Evolutionary conservation across 2,329 filamentous ascomycete genomes (phyloP), one percentile per base, ranked within the genome.

Genomic region (Cadophora gregata): DNA sequence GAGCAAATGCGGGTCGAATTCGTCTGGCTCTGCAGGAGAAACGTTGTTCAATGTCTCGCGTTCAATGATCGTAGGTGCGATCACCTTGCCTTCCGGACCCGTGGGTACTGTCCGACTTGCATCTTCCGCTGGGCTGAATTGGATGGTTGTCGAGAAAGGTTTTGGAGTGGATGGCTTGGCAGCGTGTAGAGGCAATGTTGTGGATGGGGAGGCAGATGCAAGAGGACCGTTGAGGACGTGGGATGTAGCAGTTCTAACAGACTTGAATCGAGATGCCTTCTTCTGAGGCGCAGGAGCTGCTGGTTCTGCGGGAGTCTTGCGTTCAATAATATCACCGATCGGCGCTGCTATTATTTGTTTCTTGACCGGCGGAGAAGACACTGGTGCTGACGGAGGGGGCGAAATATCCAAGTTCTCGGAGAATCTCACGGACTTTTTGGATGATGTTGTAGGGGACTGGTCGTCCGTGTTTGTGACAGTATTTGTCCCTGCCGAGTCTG

Each of bases 381-480:
- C 70, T 70, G 74, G 74, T 58, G 72, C 72, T 70, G 72, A 69
- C 38, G 80, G 71, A 25, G 79, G 77, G 56, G 80, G 81, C 33
- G 91, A 89, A 69, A 96, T 88, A 72, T 96, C 92, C 38, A 97
- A 81, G 6, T 84, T 83, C 38, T 89, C 81, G 1, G 93, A 90
- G 78, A 97, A 97, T n/a, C 90, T 87, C 29, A 97, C 93, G 19
- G 86, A 89, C 80, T 96, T 97, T 76, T 85, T 77, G 4, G 63
- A 42, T 51, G 69, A 60, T 51, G 33, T 36, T 25, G 29, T n/a
- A 53, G 24, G 19, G 27, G 27, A 21, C 7, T 56, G 47, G 8
- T 45, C 27, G 48, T 45, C n/a, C 21, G 19, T 36, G 19, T 61
- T 27, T 6, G 50, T n/a, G 7, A 4, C 9, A 24, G 36, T n/a